Base-by-base conservation (phyloP, 1,139 yeast species). In the Geotrichum citri-aurantii region DNA sequence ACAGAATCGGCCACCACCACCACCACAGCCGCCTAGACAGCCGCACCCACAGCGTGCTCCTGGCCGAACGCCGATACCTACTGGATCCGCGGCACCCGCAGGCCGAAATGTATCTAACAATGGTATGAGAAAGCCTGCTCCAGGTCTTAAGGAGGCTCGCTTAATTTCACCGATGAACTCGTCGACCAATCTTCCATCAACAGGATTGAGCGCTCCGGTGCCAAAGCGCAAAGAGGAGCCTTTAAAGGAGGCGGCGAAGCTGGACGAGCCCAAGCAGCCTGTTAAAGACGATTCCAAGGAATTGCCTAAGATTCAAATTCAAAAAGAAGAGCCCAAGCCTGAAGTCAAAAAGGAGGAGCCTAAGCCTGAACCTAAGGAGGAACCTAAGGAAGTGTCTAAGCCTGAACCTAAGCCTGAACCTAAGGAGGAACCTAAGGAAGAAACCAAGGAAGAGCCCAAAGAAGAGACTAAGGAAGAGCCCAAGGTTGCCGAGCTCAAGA, bases 121-220 rank as follows among this genome's bases (percentile, higher is more conserved):
- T 51, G 54, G 12, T 54, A 46, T 7, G 37, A 40, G 23, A 44
- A 31, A 29, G 49, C 47, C 11, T 49, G 44, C 44, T 5, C 44
- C 44, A 27, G 33, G 24, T 17, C 54, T 26, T 14, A 57, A 57
- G 44, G 59, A 57, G 26, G 59, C 42, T 7, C 56, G 57, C n/a
- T 42, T 59, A 8, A 59, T 59, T 23, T 59, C 62, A 33, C 62
- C 62, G 8, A 51, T 59, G 58, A 54, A 50, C 24, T 59, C 60
- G 14, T 26, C 54, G 6, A 54, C 57, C 2, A 44, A 54, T 24
- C 27, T 58, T 21, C 58, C 59, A 17, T 48, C 58, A 3, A 29
- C 58, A 8, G 58, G 59, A 8, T 23, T 56, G 17, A 52, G 58
- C 5, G 54, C 48, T 10, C 54, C 55, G 47, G 27, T 26, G 4